These are phyloP conservation scores for Cladosporium velox DNA, from an alignment of 2,329 filamentous ascomycete genomes.

Conservation along the genomic window DNA sequence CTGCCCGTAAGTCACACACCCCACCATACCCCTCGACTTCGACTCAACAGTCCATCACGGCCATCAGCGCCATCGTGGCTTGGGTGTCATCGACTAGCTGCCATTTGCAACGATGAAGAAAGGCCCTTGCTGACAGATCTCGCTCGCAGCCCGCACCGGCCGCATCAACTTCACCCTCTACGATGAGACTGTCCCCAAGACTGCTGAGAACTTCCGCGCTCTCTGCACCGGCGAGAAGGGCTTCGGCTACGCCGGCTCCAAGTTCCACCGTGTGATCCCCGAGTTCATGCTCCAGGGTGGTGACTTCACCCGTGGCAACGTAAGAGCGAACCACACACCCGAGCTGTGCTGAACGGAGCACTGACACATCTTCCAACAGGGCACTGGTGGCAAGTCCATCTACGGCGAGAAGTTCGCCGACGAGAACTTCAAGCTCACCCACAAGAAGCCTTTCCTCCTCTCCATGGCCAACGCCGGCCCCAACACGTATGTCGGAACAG, in stretches of 20 bases:
- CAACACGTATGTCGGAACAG: slow-evolving; percentile 68
- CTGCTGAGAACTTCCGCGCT: slow-evolving; percentile 92
- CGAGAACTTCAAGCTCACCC: slow-evolving; percentile 91
- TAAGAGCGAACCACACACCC: slow-evolving; percentile 52
- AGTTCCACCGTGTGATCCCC: slow-evolving; percentile 97
- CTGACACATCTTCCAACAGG: slow-evolving; percentile 53
- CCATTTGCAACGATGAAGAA: neutral
- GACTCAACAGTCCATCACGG: slow-evolving; percentile 19
- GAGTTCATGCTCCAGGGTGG: slow-evolving; percentile 98
- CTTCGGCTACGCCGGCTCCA: slow-evolving; percentile 74
- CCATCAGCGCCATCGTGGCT: neutral
- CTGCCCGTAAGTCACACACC: slow-evolving; percentile 60
- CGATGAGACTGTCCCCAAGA: slow-evolving; percentile 85
- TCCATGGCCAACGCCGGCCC: slow-evolving; percentile 99
- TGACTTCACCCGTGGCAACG: slow-evolving; percentile 93
- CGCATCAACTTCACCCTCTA: slow-evolving; percentile 89
- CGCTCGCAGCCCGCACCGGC: slow-evolving; percentile 63
- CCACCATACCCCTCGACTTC: neutral
- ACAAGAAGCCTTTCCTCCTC: slow-evolving; percentile 88
- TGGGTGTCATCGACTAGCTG: neutral
- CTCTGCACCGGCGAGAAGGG: slow-evolving; percentile 97
- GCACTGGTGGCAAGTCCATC: slow-evolving; percentile 94
- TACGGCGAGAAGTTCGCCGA: slow-evolving; percentile 97
- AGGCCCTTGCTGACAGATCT: slow-evolving; percentile 23
- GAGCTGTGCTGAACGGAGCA: neutral